Percentiles rank a stretch among this genome's conserved stretches.
These are phyloP conservation scores for Pelargonium citronellum DNA, from an alignment of 441 rosid genomes.

Conservation along the genomic window DNA sequence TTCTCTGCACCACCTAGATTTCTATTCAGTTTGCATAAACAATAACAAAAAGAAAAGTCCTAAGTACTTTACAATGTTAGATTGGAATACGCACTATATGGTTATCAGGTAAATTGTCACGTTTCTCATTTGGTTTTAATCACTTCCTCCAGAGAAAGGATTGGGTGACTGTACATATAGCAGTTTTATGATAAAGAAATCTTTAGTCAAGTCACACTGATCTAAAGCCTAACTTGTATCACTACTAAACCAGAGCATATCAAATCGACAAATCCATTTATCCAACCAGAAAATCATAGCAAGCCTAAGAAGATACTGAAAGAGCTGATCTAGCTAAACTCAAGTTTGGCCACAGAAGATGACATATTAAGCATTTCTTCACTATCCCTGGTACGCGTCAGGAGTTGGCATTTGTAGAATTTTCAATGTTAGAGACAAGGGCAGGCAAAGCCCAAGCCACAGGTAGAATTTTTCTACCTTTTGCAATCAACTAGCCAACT, in stretches of 20 bases:
- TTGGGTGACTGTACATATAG: background rate
- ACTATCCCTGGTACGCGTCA: background rate
- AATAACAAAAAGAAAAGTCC: no score
- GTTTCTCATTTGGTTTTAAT: background rate
- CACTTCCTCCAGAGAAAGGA: background rate
- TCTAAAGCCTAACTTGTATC: background rate
- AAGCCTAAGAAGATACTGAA: background rate
- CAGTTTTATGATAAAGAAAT: background rate
- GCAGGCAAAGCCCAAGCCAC: background rate
- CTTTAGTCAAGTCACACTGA: background rate
- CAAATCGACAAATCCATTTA: no score
- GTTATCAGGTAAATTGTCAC: background rate
- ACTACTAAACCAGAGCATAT: background rate
- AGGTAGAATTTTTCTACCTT: background rate
- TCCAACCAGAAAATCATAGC: conserved; percentile 4
- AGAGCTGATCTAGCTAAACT: background rate
- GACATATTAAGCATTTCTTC: background rate
- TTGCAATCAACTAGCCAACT: background rate
- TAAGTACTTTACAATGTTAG: no score
- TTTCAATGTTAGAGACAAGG: background rate
- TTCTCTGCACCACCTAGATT: background rate
- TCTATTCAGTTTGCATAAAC: background rate
- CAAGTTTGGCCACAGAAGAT: background rate
- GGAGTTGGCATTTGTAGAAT: background rate
- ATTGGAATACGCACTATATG: no score